These are phyloP conservation scores for Penicillium sp. DNA, from an alignment of 2,329 filamentous ascomycete species.

Conservation along the genomic window DNA sequence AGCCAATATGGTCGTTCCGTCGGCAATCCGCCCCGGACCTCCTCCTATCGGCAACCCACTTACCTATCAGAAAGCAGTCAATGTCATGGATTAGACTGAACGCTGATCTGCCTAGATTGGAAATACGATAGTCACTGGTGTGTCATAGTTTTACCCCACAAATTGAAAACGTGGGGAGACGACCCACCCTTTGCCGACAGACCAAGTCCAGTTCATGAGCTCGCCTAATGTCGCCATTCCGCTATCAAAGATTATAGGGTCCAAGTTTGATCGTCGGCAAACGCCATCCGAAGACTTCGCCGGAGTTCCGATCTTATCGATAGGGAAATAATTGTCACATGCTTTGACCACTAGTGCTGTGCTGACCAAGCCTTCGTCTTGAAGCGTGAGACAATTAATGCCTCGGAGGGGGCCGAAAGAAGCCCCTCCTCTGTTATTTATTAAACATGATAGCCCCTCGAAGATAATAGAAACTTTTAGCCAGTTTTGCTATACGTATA, in stretches of 20 bases:
- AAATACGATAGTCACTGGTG: neutral
- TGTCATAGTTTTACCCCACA: conserved; percentile 19
- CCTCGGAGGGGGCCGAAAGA: neutral
- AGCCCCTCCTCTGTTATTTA: neutral
- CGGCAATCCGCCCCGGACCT: conserved; percentile 13
- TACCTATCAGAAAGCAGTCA: neutral
- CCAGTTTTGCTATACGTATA: neutral
- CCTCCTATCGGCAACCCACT: conserved; percentile 13
- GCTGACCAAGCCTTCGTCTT: no score
- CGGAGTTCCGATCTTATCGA: neutral
- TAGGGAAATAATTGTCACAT: neutral
- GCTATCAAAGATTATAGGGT: neutral
- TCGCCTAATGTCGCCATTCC: conserved; percentile 4
- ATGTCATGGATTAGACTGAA: neutral
- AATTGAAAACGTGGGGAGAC: conserved; percentile 18
- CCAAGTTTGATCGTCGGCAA: neutral
- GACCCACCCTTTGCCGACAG: conserved; percentile 15
- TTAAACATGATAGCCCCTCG: neutral
- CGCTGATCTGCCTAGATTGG: neutral
- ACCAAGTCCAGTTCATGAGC: neutral
- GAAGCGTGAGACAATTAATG: no score
- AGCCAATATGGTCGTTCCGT: conserved; percentile 15
- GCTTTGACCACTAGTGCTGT: no score
- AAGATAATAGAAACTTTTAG: neutral
- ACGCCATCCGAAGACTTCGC: neutral